Percentiles rank a stretch among this genome's conserved stretches.
Conservation (phyloP, 306 rosid genomes). For the Dryas octopetala region DNA sequence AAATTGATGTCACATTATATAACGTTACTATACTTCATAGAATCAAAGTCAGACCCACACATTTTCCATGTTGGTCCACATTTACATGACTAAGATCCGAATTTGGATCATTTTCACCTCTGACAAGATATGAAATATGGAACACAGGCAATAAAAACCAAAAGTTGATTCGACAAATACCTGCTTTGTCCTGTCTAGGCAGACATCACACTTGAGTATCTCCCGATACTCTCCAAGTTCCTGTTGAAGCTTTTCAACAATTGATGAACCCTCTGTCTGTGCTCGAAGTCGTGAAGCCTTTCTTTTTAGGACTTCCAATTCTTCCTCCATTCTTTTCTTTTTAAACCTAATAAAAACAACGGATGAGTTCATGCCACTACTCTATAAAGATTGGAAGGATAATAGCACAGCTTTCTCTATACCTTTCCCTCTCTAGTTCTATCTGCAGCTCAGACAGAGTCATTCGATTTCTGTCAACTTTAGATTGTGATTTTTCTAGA, state of each 20-base stretch:
- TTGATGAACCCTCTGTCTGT: constrained; percentile 62
- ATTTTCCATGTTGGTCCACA: constrained; percentile 5
- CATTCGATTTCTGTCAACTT: constrained; percentile 49
- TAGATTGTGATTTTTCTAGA: constrained; percentile 61
- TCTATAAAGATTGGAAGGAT: constrained; percentile 10
- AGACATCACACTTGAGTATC: constrained; percentile 86
- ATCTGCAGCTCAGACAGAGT: constrained; percentile 61
- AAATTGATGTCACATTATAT: not conserved
- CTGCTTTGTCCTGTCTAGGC: constrained; percentile 84
- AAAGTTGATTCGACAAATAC: constrained; percentile 31
- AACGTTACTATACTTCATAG: not conserved
- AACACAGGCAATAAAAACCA: not conserved
- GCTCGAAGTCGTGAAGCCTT: constrained; percentile 57
- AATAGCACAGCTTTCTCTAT: not conserved
- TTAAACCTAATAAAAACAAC: constrained; percentile 51
- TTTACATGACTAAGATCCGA: not conserved
- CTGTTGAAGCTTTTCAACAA: constrained; percentile 74
- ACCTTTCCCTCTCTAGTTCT: constrained; percentile 86
- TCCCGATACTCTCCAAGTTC: constrained; percentile 84
- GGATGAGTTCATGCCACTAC: constrained; percentile 1
- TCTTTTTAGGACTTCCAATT: constrained; percentile 69
- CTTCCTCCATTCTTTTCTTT: constrained; percentile 74
- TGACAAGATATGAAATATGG: not conserved
- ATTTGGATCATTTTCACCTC: not conserved
- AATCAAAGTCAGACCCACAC: not conserved